Evolutionary conservation across 495 filamentous ascomycete species (phyloP), one percentile per base, ranked within the genome.

Genomic region (Lepidopterella palustris): DNA sequence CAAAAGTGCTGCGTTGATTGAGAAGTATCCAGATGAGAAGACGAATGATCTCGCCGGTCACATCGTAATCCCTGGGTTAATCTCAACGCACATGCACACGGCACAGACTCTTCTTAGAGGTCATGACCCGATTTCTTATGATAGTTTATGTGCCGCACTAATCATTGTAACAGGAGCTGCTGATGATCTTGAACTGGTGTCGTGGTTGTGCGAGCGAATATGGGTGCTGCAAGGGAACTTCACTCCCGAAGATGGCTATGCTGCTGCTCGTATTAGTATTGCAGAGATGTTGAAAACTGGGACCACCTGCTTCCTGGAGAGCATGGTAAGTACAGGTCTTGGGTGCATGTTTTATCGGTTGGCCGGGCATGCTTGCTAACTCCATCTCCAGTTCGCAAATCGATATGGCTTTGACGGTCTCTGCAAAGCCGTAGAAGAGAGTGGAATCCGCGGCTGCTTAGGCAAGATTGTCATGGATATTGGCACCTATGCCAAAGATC

Each of bases 401-500:
- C 61, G 61, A 6, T 64, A 64, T 29, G 61, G 61, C 58, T 64
- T 64, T 35, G 57, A 61, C 28, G 61, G 61, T 26, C 61, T 64
- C 18, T 60, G 57, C 31, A 26, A 53, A 24, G 61, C 61, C 10
- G 57, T 64, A 4, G 39, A 6, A 21, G 61, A 64, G 25, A 51
- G 40, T 23, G 61, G 61, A 1, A 64, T 61, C 25, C 31, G 61
- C n/a, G 61, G 57, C 20, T 64, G 61, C 45, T 26, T 64, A 23
- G 61, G 57, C 49, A 64, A 64, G 39, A 60, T 64, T 23, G 61
- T 64, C 42, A 63, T 61, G 60, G 59, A 61, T 21, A 71, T 40
- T 68, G 75, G 40, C 5, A 74, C 65, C 6, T 78, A 79, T 56
- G 75, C 76, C 2, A 60, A 74, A 59, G 76, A 78, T 45, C 68